Evolutionary conservation across 306 rosid genomes (phyloP), one percentile per base, ranked within the genome.

Genomic region (Luffa acutangula): DNA sequence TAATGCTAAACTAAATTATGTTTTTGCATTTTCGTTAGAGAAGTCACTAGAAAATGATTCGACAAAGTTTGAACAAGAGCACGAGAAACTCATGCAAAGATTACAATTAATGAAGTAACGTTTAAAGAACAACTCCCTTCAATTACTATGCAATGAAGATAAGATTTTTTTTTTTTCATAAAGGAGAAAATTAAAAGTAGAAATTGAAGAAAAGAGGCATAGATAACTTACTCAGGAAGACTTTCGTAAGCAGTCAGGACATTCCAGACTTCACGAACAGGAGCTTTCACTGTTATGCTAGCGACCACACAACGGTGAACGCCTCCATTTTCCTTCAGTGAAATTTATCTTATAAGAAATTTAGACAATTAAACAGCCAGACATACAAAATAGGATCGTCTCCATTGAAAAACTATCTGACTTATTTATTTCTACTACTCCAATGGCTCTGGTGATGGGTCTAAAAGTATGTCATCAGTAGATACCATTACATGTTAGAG

Each of bases 281-380:
- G 87, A 91, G 98, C 97, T 87, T 95, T 95, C 56, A 95, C 97
- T 37, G 98, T 95, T 82, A 95, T 92, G 88, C 97, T 92, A 66
- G 98, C 98, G 52, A 91, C 90, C 69, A 95, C 98, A 77, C 94
- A 86, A 31, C 98, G 98, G 90, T 95, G 98, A 59, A 92, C 97
- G 4, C 97, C 98, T 83, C 98, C 98, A 77, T 95, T 91, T 92
- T 95, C 97, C 98, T 95, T 95, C 86, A 86, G 66, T 70, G 75
- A 85, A 84, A 86, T 81, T 49, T 14, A 84, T 76, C 78, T 80
- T 46, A 66, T 74, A 77, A 56, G 77, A 14, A 70, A 46, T 6
- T 43, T 10, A 25, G 42, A 13, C 21, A 31, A 72, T 46, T 72
- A 25, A 46, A 46, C n/a, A 13, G 58, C 77, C 77, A 20, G 5